Evolutionary conservation across 805 yeast genomes (phyloP).

Genomic region (Vanderwaltozyma yarrowii): DNA sequence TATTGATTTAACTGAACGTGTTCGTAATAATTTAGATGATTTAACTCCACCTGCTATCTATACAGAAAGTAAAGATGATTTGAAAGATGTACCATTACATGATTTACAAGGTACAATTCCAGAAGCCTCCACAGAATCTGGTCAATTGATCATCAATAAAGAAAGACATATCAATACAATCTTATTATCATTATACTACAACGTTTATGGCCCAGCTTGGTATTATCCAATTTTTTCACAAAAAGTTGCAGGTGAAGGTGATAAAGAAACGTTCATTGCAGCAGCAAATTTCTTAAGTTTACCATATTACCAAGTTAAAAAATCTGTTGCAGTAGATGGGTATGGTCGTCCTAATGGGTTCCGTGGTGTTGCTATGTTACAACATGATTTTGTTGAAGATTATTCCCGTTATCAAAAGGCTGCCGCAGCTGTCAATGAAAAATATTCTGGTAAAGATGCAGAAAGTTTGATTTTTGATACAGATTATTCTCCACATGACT

Average conservation of each 20-base stretch:
- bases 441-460: conserved; percentile 5
- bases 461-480: conserved; percentile 2
- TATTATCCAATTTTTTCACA: conserved; percentile 66
- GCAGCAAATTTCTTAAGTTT: conserved; percentile 43
- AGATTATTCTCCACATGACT: conserved; percentile 3
- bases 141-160: conserved; percentile 60
- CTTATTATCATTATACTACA: conserved; percentile 54
- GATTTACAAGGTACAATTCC: conserved; percentile 57
- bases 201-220: conserved; percentile 54
- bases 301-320: conserved; percentile 39
- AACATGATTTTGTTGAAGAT: conserved; percentile 58
- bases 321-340: conserved; percentile 33
- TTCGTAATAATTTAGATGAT: conserved; percentile 30
- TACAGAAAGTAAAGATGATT: conserved; percentile 15
- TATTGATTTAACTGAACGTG: conserved; percentile 34
- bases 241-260: conserved; percentile 77
- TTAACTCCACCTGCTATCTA: conserved; percentile 27
- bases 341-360: conserved; percentile 31
- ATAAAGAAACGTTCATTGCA: conserved; percentile 62
- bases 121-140: conserved; percentile 65
- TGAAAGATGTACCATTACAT: conserved; percentile 37
- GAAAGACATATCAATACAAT: conserved; percentile 48
- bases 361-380: conserved; percentile 70
- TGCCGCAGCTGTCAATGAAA: conserved; percentile 8
- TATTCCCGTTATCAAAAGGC: conserved; percentile 23